phyloP scores from a whole-genome alignment of 176 grass and related monocot genomes.

The Triticum timopheevii region DNA sequence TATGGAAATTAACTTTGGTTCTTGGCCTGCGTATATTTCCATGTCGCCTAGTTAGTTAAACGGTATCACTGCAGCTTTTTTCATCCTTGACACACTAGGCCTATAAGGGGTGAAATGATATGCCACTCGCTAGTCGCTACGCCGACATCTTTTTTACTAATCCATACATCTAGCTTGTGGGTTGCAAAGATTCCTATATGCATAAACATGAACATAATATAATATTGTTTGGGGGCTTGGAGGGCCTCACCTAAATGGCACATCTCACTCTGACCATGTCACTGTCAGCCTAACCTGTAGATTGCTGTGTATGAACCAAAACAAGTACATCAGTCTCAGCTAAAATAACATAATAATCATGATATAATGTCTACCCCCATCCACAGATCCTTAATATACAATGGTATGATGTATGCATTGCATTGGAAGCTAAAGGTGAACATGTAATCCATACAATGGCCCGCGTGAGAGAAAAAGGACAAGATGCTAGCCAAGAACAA shows the following conservation, averaged over 20 bases:
- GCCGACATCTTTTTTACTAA: too few relatives aligned
- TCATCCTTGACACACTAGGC: neutral
- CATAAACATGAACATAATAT: neutral
- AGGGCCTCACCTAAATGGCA: neutral
- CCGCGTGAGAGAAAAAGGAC: conserved; percentile 71
- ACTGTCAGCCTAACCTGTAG: neutral
- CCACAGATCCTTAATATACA: neutral
- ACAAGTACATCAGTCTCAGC: neutral
- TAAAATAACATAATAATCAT: conserved; percentile 13
- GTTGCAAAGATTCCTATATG: neutral
- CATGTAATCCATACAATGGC: conserved; percentile 36
- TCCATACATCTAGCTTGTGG: neutral
- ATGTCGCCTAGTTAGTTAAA: neutral
- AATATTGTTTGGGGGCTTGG: neutral
- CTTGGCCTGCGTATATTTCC: neutral
- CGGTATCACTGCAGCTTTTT: neutral
- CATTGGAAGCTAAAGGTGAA: neutral
- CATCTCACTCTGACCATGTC: neutral
- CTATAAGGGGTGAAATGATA: neutral
- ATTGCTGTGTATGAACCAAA: neutral
- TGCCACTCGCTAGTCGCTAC: neutral
- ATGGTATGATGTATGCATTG: neutral
- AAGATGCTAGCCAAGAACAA: conserved; percentile 80
- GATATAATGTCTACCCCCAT: neutral
- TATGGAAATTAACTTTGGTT: neutral